A percentile compares a stretch with the other conserved stretches of the same genome.
phyloP scores from a whole-genome alignment of 2,329 filamentous ascomycete genomes.

The Esteya vermicola region DNA sequence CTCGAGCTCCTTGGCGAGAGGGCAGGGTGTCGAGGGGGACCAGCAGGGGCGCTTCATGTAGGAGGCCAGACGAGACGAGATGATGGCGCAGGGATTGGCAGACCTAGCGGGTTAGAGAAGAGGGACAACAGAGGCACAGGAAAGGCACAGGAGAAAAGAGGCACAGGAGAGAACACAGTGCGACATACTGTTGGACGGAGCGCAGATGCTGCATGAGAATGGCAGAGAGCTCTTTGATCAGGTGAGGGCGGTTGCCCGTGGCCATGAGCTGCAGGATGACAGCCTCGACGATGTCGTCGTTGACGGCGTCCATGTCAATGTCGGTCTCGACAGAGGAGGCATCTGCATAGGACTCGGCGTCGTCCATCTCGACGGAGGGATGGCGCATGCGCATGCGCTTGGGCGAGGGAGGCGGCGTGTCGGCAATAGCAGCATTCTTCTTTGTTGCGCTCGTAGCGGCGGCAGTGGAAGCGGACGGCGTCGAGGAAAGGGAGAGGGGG shows the following conservation, averaged over 20 bases:
- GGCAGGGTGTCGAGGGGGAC: slow-evolving; percentile 68
- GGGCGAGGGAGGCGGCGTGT: slow-evolving; percentile 72
- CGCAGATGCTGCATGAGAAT: slow-evolving; percentile 63
- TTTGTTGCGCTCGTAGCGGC: slow-evolving; percentile 14
- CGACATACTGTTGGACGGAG: slow-evolving; percentile 79
- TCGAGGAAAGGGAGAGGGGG: too few relatives aligned
- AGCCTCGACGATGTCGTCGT: slow-evolving; percentile 88
- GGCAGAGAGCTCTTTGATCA: slow-evolving; percentile 84
- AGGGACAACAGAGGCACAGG: background rate
- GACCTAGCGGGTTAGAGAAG: slow-evolving; percentile 45
- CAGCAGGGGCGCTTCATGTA: slow-evolving; percentile 80
- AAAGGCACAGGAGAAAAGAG: background rate
- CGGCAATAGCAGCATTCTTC: slow-evolving; percentile 16
- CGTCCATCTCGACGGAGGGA: slow-evolving; percentile 23
- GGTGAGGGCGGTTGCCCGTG: slow-evolving; percentile 80
- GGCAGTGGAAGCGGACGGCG: slow-evolving; percentile 17
- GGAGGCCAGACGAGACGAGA: slow-evolving; percentile 78
- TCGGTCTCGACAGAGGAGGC: slow-evolving; percentile 23
- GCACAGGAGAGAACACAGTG: background rate
- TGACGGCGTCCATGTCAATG: slow-evolving; percentile 70
- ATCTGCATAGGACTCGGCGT: slow-evolving; percentile 1
- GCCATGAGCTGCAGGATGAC: slow-evolving; percentile 80
- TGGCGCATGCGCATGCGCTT: slow-evolving; percentile 23
- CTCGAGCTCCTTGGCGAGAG: slow-evolving; percentile 84
- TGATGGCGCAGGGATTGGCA: slow-evolving; percentile 86